A percentile compares a stretch with the other conserved stretches of the same genome.
phyloP scores from a whole-genome alignment of 441 rosid genomes.

The Pelargonium myrrhifolium region DNA sequence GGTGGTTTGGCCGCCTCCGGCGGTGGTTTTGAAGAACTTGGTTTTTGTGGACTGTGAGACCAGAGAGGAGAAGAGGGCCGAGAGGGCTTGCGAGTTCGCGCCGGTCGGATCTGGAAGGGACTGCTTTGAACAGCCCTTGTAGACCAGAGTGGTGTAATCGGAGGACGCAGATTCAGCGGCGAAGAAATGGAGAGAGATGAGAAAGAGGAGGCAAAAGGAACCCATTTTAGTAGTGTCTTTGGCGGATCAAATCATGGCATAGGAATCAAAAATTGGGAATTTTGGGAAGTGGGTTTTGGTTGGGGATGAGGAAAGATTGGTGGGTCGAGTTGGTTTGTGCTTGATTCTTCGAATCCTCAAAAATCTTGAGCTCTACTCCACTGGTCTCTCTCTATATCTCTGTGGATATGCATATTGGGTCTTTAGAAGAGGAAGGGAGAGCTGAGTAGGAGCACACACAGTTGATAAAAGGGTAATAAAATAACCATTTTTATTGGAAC shows the following conservation, averaged over 20 bases:
- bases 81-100: slow-evolving; percentile 69
- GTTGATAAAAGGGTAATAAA: slow-evolving; percentile 10
- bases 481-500: slow-evolving; percentile 16
- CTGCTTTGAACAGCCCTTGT: slow-evolving; percentile 84
- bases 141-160: slow-evolving; percentile 61
- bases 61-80: slow-evolving; percentile 73
- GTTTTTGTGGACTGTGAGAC: slow-evolving; percentile 74
- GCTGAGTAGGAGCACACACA: neutral
- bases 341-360: too few relatives aligned
- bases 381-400: too few relatives aligned
- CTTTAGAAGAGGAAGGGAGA: too few relatives aligned
- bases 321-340: too few relatives aligned
- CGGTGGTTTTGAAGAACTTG: slow-evolving; percentile 72
- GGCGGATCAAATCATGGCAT: slow-evolving; percentile 50
- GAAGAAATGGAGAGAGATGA: slow-evolving; percentile 29
- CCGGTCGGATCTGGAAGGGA: slow-evolving; percentile 78
- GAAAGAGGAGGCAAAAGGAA: slow-evolving; percentile 25
- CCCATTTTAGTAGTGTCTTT: slow-evolving; percentile 38
- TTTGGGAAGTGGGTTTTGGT: slow-evolving; percentile 28
- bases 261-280: slow-evolving; percentile 17
- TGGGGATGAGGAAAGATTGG: slow-evolving; percentile 20
- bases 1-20: slow-evolving; percentile 66
- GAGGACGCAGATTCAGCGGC: slow-evolving; percentile 38
- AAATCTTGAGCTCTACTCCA: too few relatives aligned
- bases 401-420: too few relatives aligned